phyloP scores from a whole-genome alignment of 768 basidiomycete species.

The Leccinum sublutescens region DNA sequence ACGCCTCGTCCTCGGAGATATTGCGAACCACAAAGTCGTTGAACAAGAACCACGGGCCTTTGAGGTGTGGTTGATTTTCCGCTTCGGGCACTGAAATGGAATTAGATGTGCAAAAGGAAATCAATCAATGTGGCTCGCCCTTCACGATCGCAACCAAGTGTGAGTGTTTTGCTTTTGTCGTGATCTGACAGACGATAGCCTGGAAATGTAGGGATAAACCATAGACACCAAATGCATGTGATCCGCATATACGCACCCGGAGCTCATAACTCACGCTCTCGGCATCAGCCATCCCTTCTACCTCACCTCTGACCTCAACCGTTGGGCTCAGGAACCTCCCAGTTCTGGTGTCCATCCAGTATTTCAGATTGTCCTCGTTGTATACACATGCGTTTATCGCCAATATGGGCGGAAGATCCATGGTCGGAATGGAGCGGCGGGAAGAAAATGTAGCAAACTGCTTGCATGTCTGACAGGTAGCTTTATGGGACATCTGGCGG shows the following conservation, averaged over 20 bases:
- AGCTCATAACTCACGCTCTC: conserved; percentile 65
- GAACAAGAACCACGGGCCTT: conserved; percentile 87
- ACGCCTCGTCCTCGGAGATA: conserved; percentile 80
- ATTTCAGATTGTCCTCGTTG: conserved; percentile 66
- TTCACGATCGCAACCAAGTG: conserved; percentile 90
- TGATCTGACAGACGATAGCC: conserved; percentile 82
- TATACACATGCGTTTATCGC: conserved; percentile 83
- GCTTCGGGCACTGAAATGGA: conserved; percentile 62
- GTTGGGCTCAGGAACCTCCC: conserved; percentile 55
- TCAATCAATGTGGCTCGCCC: conserved; percentile 39
- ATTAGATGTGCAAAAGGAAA: background rate
- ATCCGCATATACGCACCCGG: conserved; percentile 49
- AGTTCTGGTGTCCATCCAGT: conserved; percentile 64
- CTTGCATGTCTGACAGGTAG: conserved; percentile 82
- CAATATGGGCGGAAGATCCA: conserved; percentile 77
- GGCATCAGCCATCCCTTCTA: conserved; percentile 55
- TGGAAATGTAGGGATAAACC: conserved; percentile 29
- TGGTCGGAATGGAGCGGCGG: conserved; percentile 59
- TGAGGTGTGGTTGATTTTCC: conserved; percentile 39
- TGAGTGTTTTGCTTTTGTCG: conserved; percentile 64
- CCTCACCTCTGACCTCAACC: conserved; percentile 57
- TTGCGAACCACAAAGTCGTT: conserved; percentile 93
- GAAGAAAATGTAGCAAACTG: conserved; percentile 72
- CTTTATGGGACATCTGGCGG: conserved; percentile 82
- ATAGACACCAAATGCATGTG: background rate